Evolutionary conservation across 768 basidiomycete species (phyloP), one percentile per base, ranked within the genome.

Genomic region (Hericium erinaceus): DNA sequence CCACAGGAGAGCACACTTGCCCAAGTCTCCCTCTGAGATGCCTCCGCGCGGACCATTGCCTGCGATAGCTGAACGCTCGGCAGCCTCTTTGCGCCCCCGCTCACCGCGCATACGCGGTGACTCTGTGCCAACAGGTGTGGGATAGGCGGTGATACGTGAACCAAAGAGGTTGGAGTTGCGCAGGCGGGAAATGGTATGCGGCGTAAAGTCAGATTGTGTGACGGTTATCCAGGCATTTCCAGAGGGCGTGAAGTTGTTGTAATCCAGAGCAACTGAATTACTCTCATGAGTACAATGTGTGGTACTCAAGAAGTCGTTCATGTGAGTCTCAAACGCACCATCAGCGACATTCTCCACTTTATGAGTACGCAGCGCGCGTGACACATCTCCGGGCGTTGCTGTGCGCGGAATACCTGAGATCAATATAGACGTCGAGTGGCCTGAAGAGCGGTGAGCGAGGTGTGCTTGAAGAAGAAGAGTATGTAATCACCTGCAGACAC

Each of bases 221-320:
- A 89, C 68, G 13, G 80, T 79, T 50, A 92, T 68, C 61, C 79
- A 72, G 7, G 85, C 89, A 20, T 71, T 69, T 33, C 82, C 80
- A 1, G 80, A 81, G 7, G 86, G 84, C 22, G 70, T 65, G 69
- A 87, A 87, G 54, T 77, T 77, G 40, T 74, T 62, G 63, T 91
- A 87, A 54, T 83, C 74, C 28, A 88, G 64, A 18, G 77, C 73
- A 24, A 84, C 87, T 89, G 60, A 11, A 39, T 1, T 8, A 10
- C 33, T 8, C 33, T 33, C 33, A 10, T 33, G 33, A 33, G 33
- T 9, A 33, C 8, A 5, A 33, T 33, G 33, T 33, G 33, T 33
- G 33, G 33, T 33, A 33, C 33, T 33, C 33, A 1, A 33, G 33
- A 2, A 33, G 33, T 33, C 33, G 26, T 26, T 4, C 26, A 26